Percentiles rank a stretch among this genome's conserved stretches.
Evolutionary conservation across 768 basidiomycete species (phyloP).

Genomic region (Fibroporia radiculosa): DNA sequence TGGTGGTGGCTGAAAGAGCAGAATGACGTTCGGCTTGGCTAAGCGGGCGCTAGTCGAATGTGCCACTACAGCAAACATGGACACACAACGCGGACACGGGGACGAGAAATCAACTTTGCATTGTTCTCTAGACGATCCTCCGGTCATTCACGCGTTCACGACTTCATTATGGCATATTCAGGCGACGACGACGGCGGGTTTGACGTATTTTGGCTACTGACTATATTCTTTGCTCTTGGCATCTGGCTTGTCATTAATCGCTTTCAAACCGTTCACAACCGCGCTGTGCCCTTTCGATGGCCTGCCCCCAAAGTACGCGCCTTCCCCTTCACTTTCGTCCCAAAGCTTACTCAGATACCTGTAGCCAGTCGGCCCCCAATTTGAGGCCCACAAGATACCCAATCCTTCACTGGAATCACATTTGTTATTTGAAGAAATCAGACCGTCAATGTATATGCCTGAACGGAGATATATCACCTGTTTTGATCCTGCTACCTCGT

Average conservation of each 20-base stretch:
- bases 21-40: conserved; percentile 7
- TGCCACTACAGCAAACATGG: conserved; percentile 14
- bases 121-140: background rate
- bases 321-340: background rate
- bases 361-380: conserved; percentile 36
- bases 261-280: conserved; percentile 67
- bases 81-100: conserved; percentile 20
- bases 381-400: conserved; percentile 44
- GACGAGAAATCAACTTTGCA: conserved; percentile 5
- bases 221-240: conserved; percentile 66
- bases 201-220: conserved; percentile 60
- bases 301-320: conserved; percentile 49
- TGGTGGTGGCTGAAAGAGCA: background rate
- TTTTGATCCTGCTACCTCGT: conserved; percentile 85
- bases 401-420: conserved; percentile 64
- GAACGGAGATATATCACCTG: conserved; percentile 74
- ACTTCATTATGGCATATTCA: conserved; percentile 12
- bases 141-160: conserved; percentile 1
- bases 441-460: conserved; percentile 37
- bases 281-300: conserved; percentile 60
- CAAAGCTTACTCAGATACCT: conserved; percentile 2
- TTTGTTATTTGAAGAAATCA: conserved; percentile 42
- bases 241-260: conserved; percentile 75
- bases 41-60: background rate
- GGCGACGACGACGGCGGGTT: conserved; percentile 26